Evolutionary conservation across 1,284 basidiomycete species (phyloP).

Genomic region (Malassezia globosa): DNA sequence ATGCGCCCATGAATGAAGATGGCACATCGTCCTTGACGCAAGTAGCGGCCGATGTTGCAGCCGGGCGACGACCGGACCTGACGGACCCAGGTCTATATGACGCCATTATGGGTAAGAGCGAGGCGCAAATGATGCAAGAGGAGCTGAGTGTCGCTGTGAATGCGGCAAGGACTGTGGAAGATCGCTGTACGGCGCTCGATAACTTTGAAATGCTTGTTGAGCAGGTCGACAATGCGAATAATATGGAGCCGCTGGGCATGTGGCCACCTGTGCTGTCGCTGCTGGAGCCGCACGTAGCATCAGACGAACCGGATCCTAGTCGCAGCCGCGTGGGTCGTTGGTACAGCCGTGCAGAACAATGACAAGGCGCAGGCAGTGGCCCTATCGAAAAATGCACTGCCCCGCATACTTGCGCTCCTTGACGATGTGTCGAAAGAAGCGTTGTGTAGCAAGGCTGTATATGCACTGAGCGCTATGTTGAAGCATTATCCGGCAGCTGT

Average conservation of each 20-base stretch:
- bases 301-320: constrained; percentile 53
- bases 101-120: constrained; percentile 44
- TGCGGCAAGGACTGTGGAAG: constrained; percentile 16
- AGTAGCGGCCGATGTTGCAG: constrained; percentile 28
- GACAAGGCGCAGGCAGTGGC: constrained; percentile 67
- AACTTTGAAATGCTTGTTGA: constrained; percentile 93
- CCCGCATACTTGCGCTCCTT: constrained; percentile 49
- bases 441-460: constrained; percentile 61
- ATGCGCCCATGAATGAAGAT: constrained; percentile 15
- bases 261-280: constrained; percentile 71
- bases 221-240: constrained; percentile 88
- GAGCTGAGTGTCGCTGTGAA: constrained; percentile 35
- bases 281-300: constrained; percentile 54
- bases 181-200: constrained; percentile 67
- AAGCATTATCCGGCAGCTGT: constrained; percentile 71
- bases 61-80: constrained; percentile 37
- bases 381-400: constrained; percentile 57
- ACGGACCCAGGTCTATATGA: constrained; percentile 36
- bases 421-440: constrained; percentile 19
- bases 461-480: constrained; percentile 69
- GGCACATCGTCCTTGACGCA: constrained; percentile 23
- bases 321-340: constrained; percentile 77
- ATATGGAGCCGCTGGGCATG: constrained; percentile 70
- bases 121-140: constrained; percentile 46
- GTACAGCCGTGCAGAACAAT: constrained; percentile 91